Evolutionary conservation across 2,329 filamentous ascomycete genomes (phyloP).

Genomic region (Neurospora crassa): DNA sequence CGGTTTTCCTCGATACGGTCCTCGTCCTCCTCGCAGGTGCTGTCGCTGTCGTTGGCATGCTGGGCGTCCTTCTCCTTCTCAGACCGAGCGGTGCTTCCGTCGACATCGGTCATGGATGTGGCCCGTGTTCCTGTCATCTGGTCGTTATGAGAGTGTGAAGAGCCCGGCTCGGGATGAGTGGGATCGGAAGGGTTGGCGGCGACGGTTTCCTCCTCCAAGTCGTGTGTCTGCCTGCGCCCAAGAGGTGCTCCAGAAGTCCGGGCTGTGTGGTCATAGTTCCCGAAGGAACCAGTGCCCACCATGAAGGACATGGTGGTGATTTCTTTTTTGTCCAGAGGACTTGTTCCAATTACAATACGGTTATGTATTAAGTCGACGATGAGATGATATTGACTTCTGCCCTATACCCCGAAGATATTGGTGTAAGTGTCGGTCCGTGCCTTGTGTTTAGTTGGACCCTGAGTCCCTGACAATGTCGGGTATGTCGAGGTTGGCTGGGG

Average conservation of each 20-base stretch:
- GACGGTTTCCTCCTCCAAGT: conserved; percentile 19
- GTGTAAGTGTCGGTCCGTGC: not conserved
- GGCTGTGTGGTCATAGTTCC: conserved; percentile 40
- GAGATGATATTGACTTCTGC: not conserved
- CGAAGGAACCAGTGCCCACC: conserved; percentile 31
- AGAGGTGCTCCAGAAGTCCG: conserved; percentile 31
- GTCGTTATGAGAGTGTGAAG: conserved; percentile 18
- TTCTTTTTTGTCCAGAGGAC: not conserved
- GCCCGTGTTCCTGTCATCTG: conserved; percentile 24
- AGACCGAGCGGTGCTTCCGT: conserved; percentile 16
- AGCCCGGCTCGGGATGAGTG: conserved; percentile 3
- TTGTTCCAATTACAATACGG: not conserved
- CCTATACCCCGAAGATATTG: not conserved
- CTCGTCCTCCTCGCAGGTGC: conserved; percentile 25
- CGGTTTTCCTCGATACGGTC: conserved; percentile 37
- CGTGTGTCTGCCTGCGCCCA: conserved; percentile 18
- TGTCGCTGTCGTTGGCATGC: conserved; percentile 20
- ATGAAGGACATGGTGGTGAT: conserved; percentile 30
- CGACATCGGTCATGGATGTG: conserved; percentile 28
- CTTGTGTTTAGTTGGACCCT: not conserved
- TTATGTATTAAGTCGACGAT: not conserved
- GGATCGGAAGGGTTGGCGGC: conserved; percentile 8
- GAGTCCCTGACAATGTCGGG: not conserved
- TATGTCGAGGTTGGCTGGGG: not conserved
- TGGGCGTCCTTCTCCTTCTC: conserved; percentile 20